Evolutionary conservation across 1,139 yeast genomes (phyloP).

Genomic region (Pichia sp.): DNA sequence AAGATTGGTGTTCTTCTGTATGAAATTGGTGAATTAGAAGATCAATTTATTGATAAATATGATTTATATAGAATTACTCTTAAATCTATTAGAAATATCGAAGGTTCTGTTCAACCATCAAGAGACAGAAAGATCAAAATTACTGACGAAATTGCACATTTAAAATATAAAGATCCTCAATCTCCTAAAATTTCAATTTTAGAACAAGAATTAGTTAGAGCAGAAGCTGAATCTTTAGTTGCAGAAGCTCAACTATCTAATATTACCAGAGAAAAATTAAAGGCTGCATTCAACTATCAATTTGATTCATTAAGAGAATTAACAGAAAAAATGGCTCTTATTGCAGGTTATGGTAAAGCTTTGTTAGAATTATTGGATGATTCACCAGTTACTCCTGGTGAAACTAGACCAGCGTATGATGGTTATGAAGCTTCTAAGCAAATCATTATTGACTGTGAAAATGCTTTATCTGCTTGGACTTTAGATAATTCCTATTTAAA

Average conservation of each 20-base stretch:
- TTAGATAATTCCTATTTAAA: conserved; percentile 91
- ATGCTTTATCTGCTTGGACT: conserved; percentile 94
- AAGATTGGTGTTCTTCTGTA: conserved; percentile 91
- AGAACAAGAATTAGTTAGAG: conserved; percentile 97
- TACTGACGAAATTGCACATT: conserved; percentile 94
- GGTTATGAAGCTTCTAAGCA: conserved; percentile 98
- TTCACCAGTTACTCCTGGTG: conserved; percentile 97
- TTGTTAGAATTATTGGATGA: conserved; percentile 92
- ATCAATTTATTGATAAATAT: conserved; percentile 94
- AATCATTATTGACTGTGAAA: conserved; percentile 94
- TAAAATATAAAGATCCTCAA: conserved; percentile 97
- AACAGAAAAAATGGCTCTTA: conserved; percentile 91
- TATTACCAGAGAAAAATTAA: conserved; percentile 95
- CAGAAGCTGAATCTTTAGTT: conserved; percentile 97
- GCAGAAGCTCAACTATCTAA: conserved; percentile 98
- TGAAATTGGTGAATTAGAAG: conserved; percentile 97
- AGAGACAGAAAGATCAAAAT: conserved; percentile 97
- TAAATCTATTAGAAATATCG: conserved; percentile 92
- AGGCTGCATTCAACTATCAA: conserved; percentile 95
- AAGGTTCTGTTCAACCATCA: conserved; percentile 95
- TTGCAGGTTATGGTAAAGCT: conserved; percentile 98
- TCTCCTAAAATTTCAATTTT: conserved; percentile 91
- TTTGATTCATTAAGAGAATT: conserved; percentile 95
- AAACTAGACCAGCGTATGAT: conserved; percentile 96
- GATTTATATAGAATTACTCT: conserved; percentile 96